These are phyloP conservation scores for Exophiala spinifera DNA, from an alignment of 2,329 filamentous ascomycete genomes.

Conservation along the genomic window DNA sequence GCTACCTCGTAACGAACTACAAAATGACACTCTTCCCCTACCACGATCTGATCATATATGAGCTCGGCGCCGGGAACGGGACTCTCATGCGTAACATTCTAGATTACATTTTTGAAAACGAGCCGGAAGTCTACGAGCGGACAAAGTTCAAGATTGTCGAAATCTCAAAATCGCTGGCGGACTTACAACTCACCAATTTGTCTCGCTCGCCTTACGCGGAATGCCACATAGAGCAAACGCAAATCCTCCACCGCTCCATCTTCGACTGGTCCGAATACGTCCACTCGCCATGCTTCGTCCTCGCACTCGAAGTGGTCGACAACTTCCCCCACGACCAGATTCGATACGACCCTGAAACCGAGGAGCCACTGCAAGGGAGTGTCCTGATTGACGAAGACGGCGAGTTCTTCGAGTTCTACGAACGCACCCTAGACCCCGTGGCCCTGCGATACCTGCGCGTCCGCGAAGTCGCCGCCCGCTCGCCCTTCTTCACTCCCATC, in stretches of 20 bases:
- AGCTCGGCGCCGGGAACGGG: conserved; percentile 96
- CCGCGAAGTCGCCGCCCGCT: conserved; percentile 66
- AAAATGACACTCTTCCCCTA: conserved; percentile 91
- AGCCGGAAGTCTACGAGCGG: conserved; percentile 88
- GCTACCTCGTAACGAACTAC: conserved; percentile 94
- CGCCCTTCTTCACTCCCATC: conserved; percentile 43
- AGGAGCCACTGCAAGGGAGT: conserved; percentile 79
- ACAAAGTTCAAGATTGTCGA: conserved; percentile 97
- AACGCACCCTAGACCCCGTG: conserved; percentile 73
- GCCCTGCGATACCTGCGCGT: conserved; percentile 79
- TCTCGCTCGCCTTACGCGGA: conserved; percentile 62
- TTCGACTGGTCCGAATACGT: conserved; percentile 90
- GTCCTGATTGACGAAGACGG: conserved; percentile 81
- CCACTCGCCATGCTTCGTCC: conserved; percentile 93
- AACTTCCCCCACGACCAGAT: conserved; percentile 96
- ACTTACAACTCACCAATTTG: conserved; percentile 68
- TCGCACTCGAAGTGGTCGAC: conserved; percentile 97
- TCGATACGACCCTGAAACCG: conserved; percentile 80
- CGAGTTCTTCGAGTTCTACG: conserved; percentile 95
- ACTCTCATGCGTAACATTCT: conserved; percentile 98
- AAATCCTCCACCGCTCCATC: conserved; percentile 91
- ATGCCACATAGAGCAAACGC: conserved; percentile 79
- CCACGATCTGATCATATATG: conserved; percentile 95
- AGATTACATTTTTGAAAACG: conserved; percentile 86
- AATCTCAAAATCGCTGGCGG: conserved; percentile 79